Evolutionary conservation across 2,329 filamentous ascomycete species (phyloP), one percentile per base, ranked within the genome.

Genomic region (Metarhizium rileyi): DNA sequence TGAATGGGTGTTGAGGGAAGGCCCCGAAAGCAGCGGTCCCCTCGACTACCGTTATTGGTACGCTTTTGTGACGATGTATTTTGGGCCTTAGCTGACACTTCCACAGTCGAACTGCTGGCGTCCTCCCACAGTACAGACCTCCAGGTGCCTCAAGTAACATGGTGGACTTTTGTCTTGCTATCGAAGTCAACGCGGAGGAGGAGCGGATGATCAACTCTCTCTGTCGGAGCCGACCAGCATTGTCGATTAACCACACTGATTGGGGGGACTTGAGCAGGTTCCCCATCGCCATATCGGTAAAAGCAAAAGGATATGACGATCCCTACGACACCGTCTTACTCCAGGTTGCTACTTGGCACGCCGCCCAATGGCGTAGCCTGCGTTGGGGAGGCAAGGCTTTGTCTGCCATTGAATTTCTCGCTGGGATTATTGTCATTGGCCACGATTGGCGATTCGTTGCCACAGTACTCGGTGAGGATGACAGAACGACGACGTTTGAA

Each of bases 301-400:
- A 53, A 42, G 55, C 52, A 2, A 57, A 57, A 47, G 47, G 50
- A 10, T 49, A 50, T 7, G 49, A 46, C 4, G 53, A 50, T 23
- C 12, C 50, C 3, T 46, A 28, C 27, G 49, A 51, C 14, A 47
- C 38, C 28, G 51, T 52, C 1, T 16, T 55, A 2, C 30, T 54
- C 7, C 52, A 57, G 49, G 52, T 57, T 26, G 51, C 48, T 2
- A 54, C 45, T 7, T 56, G 56, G 54, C 54, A 57, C 28, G 30
- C 54, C 14, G 25, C 51, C 14, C 50, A 56, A 35, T 54, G 48
- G 50, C 23, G 55, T n/a, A 52, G 52, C 25, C 20, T 57, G 12
- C 33, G 40, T n/a, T 35, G 33, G 33, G 33, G 4, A 26, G 41
- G 35, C 18, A 28, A 16, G 9, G 33, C 10, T 30, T 5, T n/a